These are phyloP conservation scores for Fonsecaea pedrosoi DNA, from an alignment of 2,329 filamentous ascomycete genomes.

Conservation along the genomic window DNA sequence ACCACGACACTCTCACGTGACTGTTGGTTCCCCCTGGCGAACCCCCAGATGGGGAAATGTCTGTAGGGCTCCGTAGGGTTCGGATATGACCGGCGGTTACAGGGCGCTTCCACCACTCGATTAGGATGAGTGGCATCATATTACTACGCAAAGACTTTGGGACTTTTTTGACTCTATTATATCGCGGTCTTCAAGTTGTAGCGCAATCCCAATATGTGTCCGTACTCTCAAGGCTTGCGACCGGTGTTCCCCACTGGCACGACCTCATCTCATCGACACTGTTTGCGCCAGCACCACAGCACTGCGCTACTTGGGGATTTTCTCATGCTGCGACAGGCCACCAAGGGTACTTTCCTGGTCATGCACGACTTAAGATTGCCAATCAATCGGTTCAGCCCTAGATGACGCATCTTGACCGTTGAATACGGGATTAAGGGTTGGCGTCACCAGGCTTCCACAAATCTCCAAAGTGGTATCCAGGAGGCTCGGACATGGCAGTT, in stretches of 20 bases:
- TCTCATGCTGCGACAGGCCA: constrained; percentile 18
- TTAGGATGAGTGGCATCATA: constrained; percentile 2
- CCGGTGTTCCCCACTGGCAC: not conserved
- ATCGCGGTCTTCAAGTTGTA: not conserved
- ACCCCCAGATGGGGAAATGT: constrained; percentile 2
- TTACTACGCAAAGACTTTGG: not conserved
- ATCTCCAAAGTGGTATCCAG: constrained; percentile 8
- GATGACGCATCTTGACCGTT: constrained; percentile 12
- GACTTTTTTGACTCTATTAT: not conserved
- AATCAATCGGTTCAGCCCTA: not conserved
- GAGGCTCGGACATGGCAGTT: constrained; percentile 23
- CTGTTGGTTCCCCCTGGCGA: not conserved
- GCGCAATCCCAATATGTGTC: not conserved
- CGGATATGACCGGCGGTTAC: constrained; percentile 22
- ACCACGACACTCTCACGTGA: constrained; percentile 18
- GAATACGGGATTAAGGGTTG: not conserved
- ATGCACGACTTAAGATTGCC: constrained; percentile 10
- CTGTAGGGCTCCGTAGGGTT: not conserved
- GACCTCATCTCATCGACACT: not conserved
- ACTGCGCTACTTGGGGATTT: not conserved
- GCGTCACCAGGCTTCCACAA: constrained; percentile 1
- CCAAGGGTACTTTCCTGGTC: not conserved
- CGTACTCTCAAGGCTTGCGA: not conserved
- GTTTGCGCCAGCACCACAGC: not conserved
- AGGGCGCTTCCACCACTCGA: constrained; percentile 20